Base-by-base conservation (phyloP, 192 early-diverging fungal species). In the Tieghemiomyces parasiticus region DNA sequence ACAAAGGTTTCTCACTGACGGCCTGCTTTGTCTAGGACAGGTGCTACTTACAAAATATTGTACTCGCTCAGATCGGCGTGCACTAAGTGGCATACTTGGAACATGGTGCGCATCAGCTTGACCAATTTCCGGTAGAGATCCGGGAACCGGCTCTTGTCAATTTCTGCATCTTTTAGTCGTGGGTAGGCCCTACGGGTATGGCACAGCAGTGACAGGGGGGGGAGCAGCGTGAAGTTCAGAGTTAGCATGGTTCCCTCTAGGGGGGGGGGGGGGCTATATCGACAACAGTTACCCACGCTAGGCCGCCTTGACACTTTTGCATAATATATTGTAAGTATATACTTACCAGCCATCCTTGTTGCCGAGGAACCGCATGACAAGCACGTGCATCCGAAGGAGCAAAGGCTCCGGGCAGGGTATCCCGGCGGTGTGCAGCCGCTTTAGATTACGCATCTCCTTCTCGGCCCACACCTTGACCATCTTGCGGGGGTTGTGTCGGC, bases 391-490 rank as follows among this genome's bases (percentile, higher is more conserved):
- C 26, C 88, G 73, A 35, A 98, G 73, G 0, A 90, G 66, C 32
- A 95, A 46, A 20, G 93, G 87, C 60, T 93, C 88, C 1, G 95
- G 95, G 61, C 87, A 92, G 13, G 88, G 87, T 25, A 98, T 88
- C 3, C 87, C 90, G 1, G 89, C 86, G 12, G 71, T 77, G 51
- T 86, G 77, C 42, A 98, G 66, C 54, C 95, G 84, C 65, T 93
- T 93, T 71, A 98, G 74, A 64, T 98, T 98, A 60, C 95, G 79
- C 93, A 98, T 94, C 69, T 98, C 93, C 73, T 98, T 98, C 65
- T 98, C 95, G 0, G 95, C 95, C 95, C 95, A 98, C 35, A 92
- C 69, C 69, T 91, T 87, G 59, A 98, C 93, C 95, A 98, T 98
- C 74, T 98, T 98, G 60, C 93, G 77, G 29, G 95, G 92, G 65